Evolutionary conservation across 371 early-diverging fungal species (phyloP), one percentile per base, ranked within the genome.

Genomic region (Paraphysoderma sedebokerense): DNA sequence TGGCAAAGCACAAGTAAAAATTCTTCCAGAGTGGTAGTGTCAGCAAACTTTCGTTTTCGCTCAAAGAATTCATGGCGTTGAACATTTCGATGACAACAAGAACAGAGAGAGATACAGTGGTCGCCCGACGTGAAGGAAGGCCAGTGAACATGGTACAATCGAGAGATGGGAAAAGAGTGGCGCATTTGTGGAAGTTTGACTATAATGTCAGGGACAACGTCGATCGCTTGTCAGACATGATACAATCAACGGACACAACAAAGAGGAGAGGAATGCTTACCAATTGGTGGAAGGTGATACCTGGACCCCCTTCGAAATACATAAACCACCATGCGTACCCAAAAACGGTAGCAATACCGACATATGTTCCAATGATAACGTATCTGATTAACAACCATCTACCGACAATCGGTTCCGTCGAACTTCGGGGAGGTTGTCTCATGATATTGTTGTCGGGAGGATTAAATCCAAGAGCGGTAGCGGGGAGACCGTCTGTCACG

Each of bases 251-350:
- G 19, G 3, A 38, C 17, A 51, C 30, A 39, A 31, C 32, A 46
- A 6, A 28, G 30, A 27, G 38, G 20, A 44, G 33, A 46, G 40
- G 12, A n/a, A 11, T 23, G 57, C 69, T 53, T 59, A 80, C 78
- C 63, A 96, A 63, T 59, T 96, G 85, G 54, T 79, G 63, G 63
- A 72, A 93, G 31, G 77, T 66, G 50, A 96, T 82, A 52, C 81
- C 79, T 12, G 97, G 95, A 15, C 95, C 93, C 26, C 56, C 66
- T 11, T 54, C 29, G 59, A 85, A 90, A 59, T 70, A 92, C 74
- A 93, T 77, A 62, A 86, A 93, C 89, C 90, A 93, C 92, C 95
- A 93, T n/a, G 83, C 90, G 55, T 93, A 92, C 23, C 88, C 96
- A 71, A 85, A 86, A 6, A 95, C 84, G 31, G 95, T 93, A 8